Evolutionary conservation across 495 filamentous ascomycete genomes (phyloP).

Genomic region (Geopyxis carbonaria): DNA sequence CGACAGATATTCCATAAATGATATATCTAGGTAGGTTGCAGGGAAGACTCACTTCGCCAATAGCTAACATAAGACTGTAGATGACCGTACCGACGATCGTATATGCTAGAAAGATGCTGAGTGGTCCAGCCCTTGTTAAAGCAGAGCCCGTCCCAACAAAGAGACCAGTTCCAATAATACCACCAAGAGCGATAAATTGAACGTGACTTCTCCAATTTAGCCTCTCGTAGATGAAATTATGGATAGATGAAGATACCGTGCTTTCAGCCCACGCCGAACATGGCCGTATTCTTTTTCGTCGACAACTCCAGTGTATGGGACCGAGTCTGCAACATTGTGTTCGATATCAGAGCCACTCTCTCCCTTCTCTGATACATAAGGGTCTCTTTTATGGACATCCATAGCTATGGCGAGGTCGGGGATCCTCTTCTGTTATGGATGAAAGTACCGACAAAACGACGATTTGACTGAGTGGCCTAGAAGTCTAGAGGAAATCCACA

Average conservation of each 20-base stretch:
- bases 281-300: constrained; percentile 23
- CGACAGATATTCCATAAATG: constrained; percentile 26
- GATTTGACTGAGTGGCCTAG: too few relatives aligned
- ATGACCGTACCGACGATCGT: constrained; percentile 31
- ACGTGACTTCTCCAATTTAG: too few relatives aligned
- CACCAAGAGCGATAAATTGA: constrained; percentile 59
- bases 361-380: neutral
- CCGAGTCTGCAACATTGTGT: constrained; percentile 3
- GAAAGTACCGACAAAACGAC: too few relatives aligned
- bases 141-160: constrained; percentile 37
- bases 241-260: too few relatives aligned
- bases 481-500: too few relatives aligned
- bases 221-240: too few relatives aligned
- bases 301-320: constrained; percentile 17
- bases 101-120: constrained; percentile 38
- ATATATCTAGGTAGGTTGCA: too few relatives aligned
- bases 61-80: constrained; percentile 21
- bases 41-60: constrained; percentile 16
- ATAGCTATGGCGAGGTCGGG: too few relatives aligned
- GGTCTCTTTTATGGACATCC: too few relatives aligned
- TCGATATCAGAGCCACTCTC: constrained; percentile 10
- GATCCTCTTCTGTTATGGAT: too few relatives aligned
- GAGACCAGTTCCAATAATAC: constrained; percentile 51
- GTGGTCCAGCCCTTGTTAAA: constrained; percentile 32
- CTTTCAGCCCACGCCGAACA: constrained; percentile 17